These are phyloP conservation scores for Amphicarpaea edgeworthii DNA, from an alignment of 306 rosid species.

Conservation along the genomic window DNA sequence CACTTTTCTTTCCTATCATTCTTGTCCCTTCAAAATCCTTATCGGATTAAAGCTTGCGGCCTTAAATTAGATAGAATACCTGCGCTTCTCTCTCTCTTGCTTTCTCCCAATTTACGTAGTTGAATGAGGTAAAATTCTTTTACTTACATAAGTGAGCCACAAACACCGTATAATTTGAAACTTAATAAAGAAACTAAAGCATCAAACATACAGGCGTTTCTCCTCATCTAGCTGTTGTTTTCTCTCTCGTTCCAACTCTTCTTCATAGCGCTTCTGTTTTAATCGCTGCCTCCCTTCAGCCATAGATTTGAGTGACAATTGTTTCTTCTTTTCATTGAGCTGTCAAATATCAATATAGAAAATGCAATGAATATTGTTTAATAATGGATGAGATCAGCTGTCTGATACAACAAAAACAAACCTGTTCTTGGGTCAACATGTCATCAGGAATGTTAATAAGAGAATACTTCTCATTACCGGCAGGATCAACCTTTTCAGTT, in stretches of 20 bases:
- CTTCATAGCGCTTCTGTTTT: constrained; percentile 76
- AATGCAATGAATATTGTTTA: constrained; percentile 2
- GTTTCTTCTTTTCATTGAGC: constrained; percentile 79
- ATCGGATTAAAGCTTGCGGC: background rate
- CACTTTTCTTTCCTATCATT: too few species aligned
- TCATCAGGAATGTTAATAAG: constrained; percentile 76
- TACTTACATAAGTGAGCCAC: too few species aligned
- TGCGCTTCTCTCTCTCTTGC: background rate
- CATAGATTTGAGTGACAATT: constrained; percentile 75
- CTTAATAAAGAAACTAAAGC: constrained; percentile 1
- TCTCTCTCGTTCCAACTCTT: constrained; percentile 73
- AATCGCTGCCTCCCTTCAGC: constrained; percentile 85
- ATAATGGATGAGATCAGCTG: constrained; percentile 31
- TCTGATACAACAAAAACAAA: constrained; percentile 43
- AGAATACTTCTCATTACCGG: constrained; percentile 60
- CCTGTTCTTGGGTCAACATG: constrained; percentile 75
- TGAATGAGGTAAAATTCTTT: background rate
- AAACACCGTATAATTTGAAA: background rate
- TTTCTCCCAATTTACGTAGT: background rate
- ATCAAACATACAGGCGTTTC: constrained; percentile 66
- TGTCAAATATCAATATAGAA: constrained; percentile 53
- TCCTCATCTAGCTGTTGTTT: constrained; percentile 72
- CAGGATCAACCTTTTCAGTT: constrained; percentile 64
- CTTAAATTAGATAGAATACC: background rate
- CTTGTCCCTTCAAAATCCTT: background rate